phyloP scores from a whole-genome alignment of 495 filamentous ascomycete species.

The Aspergillus sclerotioniger region DNA sequence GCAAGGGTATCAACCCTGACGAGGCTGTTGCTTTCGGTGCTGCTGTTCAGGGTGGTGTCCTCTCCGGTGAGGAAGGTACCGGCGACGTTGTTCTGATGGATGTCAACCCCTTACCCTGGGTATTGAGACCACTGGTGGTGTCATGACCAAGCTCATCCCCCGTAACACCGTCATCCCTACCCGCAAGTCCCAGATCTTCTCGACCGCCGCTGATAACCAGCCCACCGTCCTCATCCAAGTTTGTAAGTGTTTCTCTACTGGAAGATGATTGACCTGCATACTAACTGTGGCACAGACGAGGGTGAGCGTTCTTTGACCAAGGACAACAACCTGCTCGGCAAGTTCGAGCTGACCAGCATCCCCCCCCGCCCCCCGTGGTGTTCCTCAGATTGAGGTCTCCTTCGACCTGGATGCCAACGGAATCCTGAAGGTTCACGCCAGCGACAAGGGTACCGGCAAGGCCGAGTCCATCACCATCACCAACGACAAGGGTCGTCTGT shows the following conservation, averaged over 20 bases:
- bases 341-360: constrained; percentile 96
- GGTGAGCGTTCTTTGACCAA: constrained; percentile 95
- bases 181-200: constrained; percentile 97
- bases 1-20: constrained; percentile 98
- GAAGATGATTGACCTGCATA: neutral
- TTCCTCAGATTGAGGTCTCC: constrained; percentile 96
- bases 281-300: constrained; percentile 54
- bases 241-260: constrained; percentile 40
- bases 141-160: constrained; percentile 97
- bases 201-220: constrained; percentile 96
- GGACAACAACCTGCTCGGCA: constrained; percentile 95
- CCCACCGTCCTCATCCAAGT: constrained; percentile 97
- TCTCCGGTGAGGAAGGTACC: constrained; percentile 82
- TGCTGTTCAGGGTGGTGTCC: constrained; percentile 93
- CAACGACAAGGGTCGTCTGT: constrained; percentile 96
- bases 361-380: constrained; percentile 92
- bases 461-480: constrained; percentile 95
- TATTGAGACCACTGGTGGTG: constrained; percentile 97
- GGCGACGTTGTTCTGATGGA: constrained; percentile 87
- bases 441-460: constrained; percentile 97
- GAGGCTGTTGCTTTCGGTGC: constrained; percentile 97
- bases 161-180: constrained; percentile 95
- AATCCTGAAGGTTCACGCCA: constrained; percentile 92
- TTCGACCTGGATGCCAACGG: constrained; percentile 98
- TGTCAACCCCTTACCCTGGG: constrained; percentile 97